These are phyloP conservation scores for Marasmius sp. DNA, from an alignment of 1,284 basidiomycete genomes.

Conservation along the genomic window DNA sequence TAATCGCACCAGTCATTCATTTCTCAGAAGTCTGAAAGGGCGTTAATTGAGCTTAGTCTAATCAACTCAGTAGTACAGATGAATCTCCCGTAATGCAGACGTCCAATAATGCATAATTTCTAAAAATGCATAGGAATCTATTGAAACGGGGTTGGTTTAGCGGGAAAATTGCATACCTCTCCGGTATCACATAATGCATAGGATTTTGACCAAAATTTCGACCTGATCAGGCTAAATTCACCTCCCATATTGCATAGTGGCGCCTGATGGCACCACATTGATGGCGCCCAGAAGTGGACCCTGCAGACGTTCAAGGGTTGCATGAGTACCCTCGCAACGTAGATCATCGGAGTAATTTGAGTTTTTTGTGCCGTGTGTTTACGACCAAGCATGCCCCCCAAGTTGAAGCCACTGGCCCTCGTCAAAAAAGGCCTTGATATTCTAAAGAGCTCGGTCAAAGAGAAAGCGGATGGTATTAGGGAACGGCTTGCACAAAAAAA, in stretches of 20 bases:
- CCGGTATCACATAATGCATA: conserved; percentile 14
- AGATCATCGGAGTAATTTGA: not conserved
- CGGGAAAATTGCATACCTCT: conserved; percentile 11
- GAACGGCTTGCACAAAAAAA: not conserved
- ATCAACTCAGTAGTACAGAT: not conserved
- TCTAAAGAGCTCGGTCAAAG: not conserved
- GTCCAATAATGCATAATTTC: not conserved
- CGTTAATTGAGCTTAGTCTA: too few species aligned
- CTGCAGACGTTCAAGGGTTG: not conserved
- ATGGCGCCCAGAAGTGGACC: not conserved
- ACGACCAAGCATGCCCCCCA: not conserved
- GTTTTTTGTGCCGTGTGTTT: not conserved
- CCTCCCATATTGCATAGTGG: conserved; percentile 12
- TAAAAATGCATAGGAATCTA: not conserved
- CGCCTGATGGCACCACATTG: not conserved
- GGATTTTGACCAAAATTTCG: not conserved
- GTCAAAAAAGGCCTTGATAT: conserved; percentile 1
- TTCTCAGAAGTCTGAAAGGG: too few species aligned
- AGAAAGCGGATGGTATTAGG: not conserved
- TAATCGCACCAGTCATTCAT: too few species aligned
- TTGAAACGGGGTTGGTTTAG: not conserved
- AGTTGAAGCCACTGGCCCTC: not conserved
- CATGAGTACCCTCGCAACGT: too few species aligned
- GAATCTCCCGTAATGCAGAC: not conserved
- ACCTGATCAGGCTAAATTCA: too few species aligned